Percentiles rank a stretch among this genome's conserved stretches.
These are phyloP conservation scores for Trichoderma lentiforme DNA, from an alignment of 2,329 filamentous ascomycete genomes.

Conservation along the genomic window DNA sequence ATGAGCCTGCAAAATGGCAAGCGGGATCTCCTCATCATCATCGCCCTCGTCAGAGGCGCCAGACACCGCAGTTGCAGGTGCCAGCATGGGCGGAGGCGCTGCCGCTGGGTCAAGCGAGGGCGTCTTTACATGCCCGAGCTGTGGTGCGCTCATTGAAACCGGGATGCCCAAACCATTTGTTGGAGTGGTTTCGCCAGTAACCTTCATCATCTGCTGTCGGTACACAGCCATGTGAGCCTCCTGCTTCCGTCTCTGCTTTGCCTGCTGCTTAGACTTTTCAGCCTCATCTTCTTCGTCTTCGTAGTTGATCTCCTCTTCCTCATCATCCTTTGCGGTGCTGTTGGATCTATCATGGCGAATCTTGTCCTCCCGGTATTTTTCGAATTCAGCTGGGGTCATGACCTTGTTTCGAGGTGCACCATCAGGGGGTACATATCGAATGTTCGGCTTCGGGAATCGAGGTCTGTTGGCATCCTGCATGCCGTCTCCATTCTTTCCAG, in stretches of 20 bases:
- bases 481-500: constrained; percentile 42
- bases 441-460: constrained; percentile 36
- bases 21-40: constrained; percentile 84
- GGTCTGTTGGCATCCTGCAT: constrained; percentile 50
- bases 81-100: background rate
- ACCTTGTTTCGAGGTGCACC: constrained; percentile 63
- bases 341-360: constrained; percentile 52
- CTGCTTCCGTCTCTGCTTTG: constrained; percentile 78
- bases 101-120: constrained; percentile 39
- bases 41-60: constrained; percentile 67
- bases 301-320: constrained; percentile 63
- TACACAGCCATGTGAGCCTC: constrained; percentile 88
- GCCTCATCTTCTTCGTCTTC: constrained; percentile 75
- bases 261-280: constrained; percentile 69
- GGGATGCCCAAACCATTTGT: constrained; percentile 53
- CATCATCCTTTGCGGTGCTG: constrained; percentile 50
- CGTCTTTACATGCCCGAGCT: constrained; percentile 43
- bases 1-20: constrained; percentile 83
- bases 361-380: constrained; percentile 73
- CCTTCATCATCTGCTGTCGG: constrained; percentile 94
- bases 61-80: background rate
- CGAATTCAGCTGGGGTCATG: constrained; percentile 87
- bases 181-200: constrained; percentile 68
- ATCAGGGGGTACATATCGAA: constrained; percentile 33
- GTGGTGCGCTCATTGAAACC: constrained; percentile 61